These are phyloP conservation scores for Acacia pycnantha DNA, from an alignment of 331 rosid genomes.

Conservation along the genomic window DNA sequence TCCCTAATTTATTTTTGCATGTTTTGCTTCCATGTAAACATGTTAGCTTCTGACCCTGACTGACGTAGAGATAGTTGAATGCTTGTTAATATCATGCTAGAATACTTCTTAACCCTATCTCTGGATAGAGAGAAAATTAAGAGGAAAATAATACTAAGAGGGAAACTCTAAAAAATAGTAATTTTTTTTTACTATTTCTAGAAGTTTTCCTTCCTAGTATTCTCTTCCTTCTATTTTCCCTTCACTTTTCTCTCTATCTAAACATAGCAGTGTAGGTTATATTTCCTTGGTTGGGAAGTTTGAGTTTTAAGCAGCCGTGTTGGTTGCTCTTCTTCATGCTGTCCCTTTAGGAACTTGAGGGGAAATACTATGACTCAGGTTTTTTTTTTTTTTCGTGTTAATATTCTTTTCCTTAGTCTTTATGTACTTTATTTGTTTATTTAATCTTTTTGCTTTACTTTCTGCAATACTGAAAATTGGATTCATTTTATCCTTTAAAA, in stretches of 20 bases:
- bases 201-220: no score
- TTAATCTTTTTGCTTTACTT: background rate
- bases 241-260: no score
- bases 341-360: background rate
- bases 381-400: background rate
- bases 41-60: background rate
- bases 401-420: background rate
- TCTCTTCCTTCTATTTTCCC: no score
- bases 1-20: background rate
- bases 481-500: background rate
- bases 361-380: background rate
- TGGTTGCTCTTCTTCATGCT: background rate
- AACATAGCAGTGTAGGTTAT: background rate
- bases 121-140: no score
- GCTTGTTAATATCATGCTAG: background rate
- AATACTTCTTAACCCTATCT: background rate
- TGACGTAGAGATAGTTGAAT: background rate
- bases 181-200: no score
- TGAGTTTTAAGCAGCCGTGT: background rate
- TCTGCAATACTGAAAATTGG: background rate
- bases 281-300: background rate
- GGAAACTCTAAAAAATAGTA: no score
- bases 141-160: no score
- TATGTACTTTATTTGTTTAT: background rate
- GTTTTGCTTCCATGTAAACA: background rate